Base-by-base conservation (phyloP, 352 stramenopile genomes). In the Plasmopara halstedii region DNA sequence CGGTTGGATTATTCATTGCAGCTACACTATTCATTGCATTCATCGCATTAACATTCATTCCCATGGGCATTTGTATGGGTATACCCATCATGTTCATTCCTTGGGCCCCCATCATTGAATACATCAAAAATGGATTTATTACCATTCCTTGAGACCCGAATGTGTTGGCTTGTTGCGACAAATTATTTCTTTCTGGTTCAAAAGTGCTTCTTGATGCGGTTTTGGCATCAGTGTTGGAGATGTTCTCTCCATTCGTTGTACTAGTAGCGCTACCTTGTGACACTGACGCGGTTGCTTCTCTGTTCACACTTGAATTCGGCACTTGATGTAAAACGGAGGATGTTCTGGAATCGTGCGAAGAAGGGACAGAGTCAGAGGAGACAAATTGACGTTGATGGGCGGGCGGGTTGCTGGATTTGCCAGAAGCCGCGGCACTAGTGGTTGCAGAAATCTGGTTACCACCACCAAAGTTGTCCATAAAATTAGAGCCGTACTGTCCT, bases 41-140 rank as follows among this genome's bases (percentile, higher is more conserved):
- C 26, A 31, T 31, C 7, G 31, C 31, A 35, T 35, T 35, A 13
- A 35, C 31, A 35, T 35, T 35, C 45, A 59, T 72, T 9, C 63
- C 64, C 66, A 83, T 76, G 2, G 62, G 52, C 58, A 80, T 69
- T 10, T 64, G 62, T 53, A 85, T 70, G 2, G 58, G 53, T 67
- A 85, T 81, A 15, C 56, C 62, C 61, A 62, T 70, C 56, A 72
- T 64, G 32, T 67, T 67, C 53, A 67, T 64, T 19, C 37, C 55
- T 34, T 62, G 55, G 2, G 56, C 33, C 20, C 69, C 69, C 73
- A 89, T 85, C 75, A 89, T 88, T 39, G 72, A 58, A 44, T 87
- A 88, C 77, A 89, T 86, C 67, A 91, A 82, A 44, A 91, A 88
- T 22, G 76, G 72, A 18, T 81, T 81, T 60, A 87, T 76, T 73